A percentile compares a stretch with the other conserved stretches of the same genome.
phyloP scores from a whole-genome alignment of 2,329 filamentous ascomycete genomes.

The Alternaria burnsii region DNA sequence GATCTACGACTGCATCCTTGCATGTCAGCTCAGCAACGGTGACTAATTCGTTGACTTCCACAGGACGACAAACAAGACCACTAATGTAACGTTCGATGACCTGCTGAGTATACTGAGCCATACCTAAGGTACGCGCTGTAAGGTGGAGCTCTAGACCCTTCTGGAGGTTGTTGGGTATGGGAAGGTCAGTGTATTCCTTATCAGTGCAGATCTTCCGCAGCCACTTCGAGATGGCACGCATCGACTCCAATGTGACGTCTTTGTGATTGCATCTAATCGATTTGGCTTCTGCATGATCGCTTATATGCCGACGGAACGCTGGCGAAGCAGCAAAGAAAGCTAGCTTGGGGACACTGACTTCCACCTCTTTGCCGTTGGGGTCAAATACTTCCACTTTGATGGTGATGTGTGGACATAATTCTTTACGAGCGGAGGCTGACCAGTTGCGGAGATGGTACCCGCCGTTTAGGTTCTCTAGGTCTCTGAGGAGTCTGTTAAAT shows the following conservation, averaged over 20 bases:
- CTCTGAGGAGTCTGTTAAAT: conserved; percentile 8
- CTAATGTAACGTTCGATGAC: conserved; percentile 2
- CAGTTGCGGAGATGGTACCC: conserved; percentile 14
- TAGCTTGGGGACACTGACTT: conserved; percentile 11
- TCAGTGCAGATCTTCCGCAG: conserved; percentile 1
- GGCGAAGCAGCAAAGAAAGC: conserved; percentile 15
- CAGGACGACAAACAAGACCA: background rate
- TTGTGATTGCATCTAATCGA: conserved; percentile 2
- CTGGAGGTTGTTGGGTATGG: background rate
- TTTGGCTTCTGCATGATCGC: background rate
- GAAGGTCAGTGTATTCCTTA: background rate
- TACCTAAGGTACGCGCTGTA: conserved; percentile 8
- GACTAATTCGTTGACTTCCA: background rate
- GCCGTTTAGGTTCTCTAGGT: conserved; percentile 12
- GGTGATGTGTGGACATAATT: background rate
- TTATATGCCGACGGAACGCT: background rate
- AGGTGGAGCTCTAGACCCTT: conserved; percentile 8
- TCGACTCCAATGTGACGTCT: background rate
- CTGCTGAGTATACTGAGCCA: conserved; percentile 13
- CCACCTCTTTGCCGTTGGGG: background rate
- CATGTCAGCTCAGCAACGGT: conserved; percentile 1
- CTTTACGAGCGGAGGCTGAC: conserved; percentile 11
- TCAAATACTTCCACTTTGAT: conserved; percentile 8
- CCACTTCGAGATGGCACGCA: conserved; percentile 12
- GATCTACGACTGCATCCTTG: conserved; percentile 3